phyloP scores from a whole-genome alignment of 2,329 filamentous ascomycete genomes.

The Achaetomium macrosporum region DNA sequence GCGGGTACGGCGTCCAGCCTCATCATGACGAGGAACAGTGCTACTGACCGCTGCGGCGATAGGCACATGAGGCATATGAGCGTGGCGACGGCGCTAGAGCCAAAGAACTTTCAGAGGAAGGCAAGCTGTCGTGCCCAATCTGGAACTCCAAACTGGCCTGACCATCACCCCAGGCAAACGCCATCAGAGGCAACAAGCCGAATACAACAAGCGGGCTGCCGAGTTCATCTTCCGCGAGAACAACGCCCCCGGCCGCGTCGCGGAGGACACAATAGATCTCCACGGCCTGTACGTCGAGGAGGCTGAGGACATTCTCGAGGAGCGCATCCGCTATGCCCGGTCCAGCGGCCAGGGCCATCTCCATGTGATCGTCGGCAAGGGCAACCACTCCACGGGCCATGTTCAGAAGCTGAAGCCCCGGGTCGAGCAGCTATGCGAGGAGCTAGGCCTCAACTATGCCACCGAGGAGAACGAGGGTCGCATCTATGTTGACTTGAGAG shows the following conservation, averaged over 20 bases:
- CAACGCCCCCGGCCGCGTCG: slow-evolving; percentile 70
- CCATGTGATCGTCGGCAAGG: slow-evolving; percentile 94
- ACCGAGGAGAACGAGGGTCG: slow-evolving; percentile 87
- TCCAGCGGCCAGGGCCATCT: slow-evolving; percentile 71
- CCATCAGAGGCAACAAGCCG: slow-evolving; percentile 77
- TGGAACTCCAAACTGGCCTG: background rate
- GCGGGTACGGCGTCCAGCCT: slow-evolving; percentile 43
- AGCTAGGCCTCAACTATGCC: slow-evolving; percentile 73
- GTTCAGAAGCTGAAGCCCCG: slow-evolving; percentile 95
- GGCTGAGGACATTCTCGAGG: slow-evolving; percentile 82
- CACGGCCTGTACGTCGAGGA: slow-evolving; percentile 95
- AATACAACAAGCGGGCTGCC: slow-evolving; percentile 84
- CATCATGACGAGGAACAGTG: background rate
- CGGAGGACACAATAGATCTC: slow-evolving; percentile 80
- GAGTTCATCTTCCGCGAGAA: slow-evolving; percentile 96
- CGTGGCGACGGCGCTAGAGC: slow-evolving; percentile 77
- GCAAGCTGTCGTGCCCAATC: slow-evolving; percentile 43
- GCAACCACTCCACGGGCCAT: slow-evolving; percentile 75
- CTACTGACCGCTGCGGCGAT: background rate
- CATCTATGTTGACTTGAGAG: slow-evolving; percentile 81
- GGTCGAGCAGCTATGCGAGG: slow-evolving; percentile 78
- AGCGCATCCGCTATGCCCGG: slow-evolving; percentile 74
- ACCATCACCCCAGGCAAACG: slow-evolving; percentile 50
- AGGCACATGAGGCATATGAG: slow-evolving; percentile 75
- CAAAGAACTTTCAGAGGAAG: slow-evolving; percentile 73